Base-by-base conservation (phyloP, 169 alveolate species). In the Plasmodium sp. region DNA sequence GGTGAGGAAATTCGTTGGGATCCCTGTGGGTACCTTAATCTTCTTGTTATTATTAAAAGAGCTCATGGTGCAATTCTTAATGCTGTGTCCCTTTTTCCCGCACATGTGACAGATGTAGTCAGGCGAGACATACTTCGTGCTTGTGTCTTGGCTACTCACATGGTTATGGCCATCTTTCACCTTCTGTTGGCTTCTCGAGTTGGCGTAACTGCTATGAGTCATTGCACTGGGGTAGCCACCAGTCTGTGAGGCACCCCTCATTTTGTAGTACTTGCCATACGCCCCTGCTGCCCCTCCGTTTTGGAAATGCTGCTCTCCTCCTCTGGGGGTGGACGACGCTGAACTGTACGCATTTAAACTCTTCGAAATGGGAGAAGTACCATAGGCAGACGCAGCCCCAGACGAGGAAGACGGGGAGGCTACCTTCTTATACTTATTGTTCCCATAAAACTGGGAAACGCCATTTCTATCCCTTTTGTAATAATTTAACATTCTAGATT, bases 71-170 rank as follows among this genome's bases (percentile, higher is more conserved):
- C 98, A 97, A 73, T 97, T 96, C 82, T 95, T 96, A 54, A 97
- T 97, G 67, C 97, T 97, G 62, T 97, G 98, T 6, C 98, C 98
- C 41, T 97, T 93, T 67, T 97, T 96, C 43, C 98, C 98, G 81
- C 98, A 97, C 98, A 97, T 97, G 74, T 97, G 98, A 93, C 98
- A 97, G 16, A 97, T 97, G 88, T 97, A 97, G 67, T 88, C 90
- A 1, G 94, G 94, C 2, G 88, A 67, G 0, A 88, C 83, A 9
- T 45, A 48, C 72, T 77, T 81, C 7, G 51, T 77, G 6, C 4
- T 77, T 33, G 74, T 14, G n/a, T 77, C 86, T 12, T 71, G 58
- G 14, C 18, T 75, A 62, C 45, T 75, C 56, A 34, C 22, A 36
- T 34, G 3, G 56, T 34, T 75, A 34, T 75, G 0, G 31, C 22